Percentiles rank a stretch among this genome's conserved stretches.
These are phyloP conservation scores for Saccharomycopsis selenospora DNA, from an alignment of 805 yeast species.

Conservation along the genomic window DNA sequence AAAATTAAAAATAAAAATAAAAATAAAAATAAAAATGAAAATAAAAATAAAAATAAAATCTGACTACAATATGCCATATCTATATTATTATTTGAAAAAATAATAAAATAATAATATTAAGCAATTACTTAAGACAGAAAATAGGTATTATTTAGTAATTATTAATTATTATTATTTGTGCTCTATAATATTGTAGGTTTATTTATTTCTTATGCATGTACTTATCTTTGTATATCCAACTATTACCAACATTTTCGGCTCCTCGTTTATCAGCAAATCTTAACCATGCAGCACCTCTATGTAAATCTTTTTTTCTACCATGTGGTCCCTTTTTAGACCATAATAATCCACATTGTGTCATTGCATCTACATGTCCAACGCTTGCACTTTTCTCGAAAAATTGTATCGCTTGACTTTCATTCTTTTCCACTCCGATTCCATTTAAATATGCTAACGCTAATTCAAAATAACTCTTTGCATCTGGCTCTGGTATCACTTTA, in stretches of 20 bases:
- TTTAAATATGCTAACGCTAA: conserved; percentile 49
- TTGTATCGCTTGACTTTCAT: conserved; percentile 50
- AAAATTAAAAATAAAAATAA: no score
- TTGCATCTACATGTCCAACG: conserved; percentile 60
- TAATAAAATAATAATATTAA: no score
- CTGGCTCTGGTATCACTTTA: conserved; percentile 35
- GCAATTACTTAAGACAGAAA: no score
- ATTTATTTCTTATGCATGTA: conserved; percentile 32
- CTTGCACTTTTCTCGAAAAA: conserved; percentile 59
- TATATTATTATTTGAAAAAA: no score
- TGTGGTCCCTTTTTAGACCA: conserved; percentile 51
- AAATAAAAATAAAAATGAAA: no score
- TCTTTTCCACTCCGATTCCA: conserved; percentile 50
- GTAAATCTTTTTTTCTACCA: conserved; percentile 47
- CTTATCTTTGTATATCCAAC: conserved; percentile 71
- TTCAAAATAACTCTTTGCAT: conserved; percentile 49
- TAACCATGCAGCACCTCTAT: conserved; percentile 63
- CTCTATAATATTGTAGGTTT: no score
- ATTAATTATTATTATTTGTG: no score
- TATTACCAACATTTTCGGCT: conserved; percentile 53
- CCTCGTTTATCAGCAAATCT: conserved; percentile 60
- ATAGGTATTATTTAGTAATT: no score
- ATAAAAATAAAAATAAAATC: no score
- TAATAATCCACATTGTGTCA: conserved; percentile 61
- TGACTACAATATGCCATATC: no score